These are phyloP conservation scores for Thamnidium elegans DNA, from an alignment of 192 early-diverging fungal species.

Conservation along the genomic window DNA sequence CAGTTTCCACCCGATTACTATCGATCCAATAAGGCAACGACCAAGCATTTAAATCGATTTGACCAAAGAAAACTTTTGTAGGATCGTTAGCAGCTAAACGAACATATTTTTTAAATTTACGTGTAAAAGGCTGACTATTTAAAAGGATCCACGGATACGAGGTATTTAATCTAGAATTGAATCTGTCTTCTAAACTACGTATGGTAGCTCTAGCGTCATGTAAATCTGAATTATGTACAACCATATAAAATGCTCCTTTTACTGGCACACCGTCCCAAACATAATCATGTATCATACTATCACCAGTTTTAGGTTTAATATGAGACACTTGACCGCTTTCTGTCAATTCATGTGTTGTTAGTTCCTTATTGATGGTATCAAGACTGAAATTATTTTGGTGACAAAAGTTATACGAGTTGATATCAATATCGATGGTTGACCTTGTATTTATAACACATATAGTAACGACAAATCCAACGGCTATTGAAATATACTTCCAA, in stretches of 20 bases:
- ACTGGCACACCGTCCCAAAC: slow-evolving; percentile 11
- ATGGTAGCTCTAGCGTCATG: slow-evolving; percentile 56
- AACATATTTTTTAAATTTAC: slow-evolving; percentile 59
- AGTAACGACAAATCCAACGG: too few species aligned
- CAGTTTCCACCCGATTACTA: slow-evolving; percentile 42
- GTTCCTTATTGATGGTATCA: too few species aligned
- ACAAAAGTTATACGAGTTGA: not conserved
- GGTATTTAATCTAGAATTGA: slow-evolving; percentile 54
- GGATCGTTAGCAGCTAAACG: slow-evolving; percentile 44
- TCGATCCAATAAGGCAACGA: slow-evolving; percentile 62
- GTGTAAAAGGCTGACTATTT: slow-evolving; percentile 70
- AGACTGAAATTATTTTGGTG: not conserved
- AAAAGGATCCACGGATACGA: slow-evolving; percentile 87
- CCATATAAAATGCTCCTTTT: slow-evolving; percentile 69
- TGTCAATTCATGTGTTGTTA: not conserved
- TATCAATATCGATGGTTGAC: too few species aligned
- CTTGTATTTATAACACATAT: too few species aligned
- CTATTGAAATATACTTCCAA: too few species aligned
- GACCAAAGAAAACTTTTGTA: slow-evolving; percentile 50
- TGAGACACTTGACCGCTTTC: not conserved
- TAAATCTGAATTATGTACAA: slow-evolving; percentile 72
- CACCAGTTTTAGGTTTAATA: not conserved
- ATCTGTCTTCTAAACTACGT: slow-evolving; percentile 72
- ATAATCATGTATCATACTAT: not conserved
- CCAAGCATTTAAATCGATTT: slow-evolving; percentile 54